Conservation (phyloP, 345 rosid species). For the Salix arbutifolia region DNA sequence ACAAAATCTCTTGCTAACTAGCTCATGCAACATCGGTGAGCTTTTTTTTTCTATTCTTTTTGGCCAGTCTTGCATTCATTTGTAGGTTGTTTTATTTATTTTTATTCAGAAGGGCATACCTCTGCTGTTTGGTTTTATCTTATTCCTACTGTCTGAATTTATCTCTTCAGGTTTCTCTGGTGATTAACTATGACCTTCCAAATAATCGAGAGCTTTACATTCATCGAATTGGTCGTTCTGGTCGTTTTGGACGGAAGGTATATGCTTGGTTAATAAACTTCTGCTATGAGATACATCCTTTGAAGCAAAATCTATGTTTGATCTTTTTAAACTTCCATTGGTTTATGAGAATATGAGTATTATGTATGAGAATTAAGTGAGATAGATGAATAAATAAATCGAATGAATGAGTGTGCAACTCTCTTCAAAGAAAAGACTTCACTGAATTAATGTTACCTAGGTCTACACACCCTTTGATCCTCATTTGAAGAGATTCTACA, state of each 20-base stretch:
- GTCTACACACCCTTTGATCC: not conserved
- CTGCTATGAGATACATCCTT: not conserved
- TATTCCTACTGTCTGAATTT: not conserved
- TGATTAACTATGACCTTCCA: constrained; percentile 93
- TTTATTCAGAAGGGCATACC: not conserved
- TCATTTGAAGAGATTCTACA: not conserved
- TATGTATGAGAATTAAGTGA: no score
- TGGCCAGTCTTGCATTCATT: not conserved
- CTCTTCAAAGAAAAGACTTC: not conserved
- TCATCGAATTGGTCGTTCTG: constrained; percentile 95
- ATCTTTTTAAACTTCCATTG: no score
- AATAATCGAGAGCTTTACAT: constrained; percentile 97
- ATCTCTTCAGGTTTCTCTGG: constrained; percentile 72
- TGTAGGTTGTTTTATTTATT: not conserved
- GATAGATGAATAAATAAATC: no score
- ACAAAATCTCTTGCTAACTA: not conserved
- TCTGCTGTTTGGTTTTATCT: not conserved
- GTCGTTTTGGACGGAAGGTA: constrained; percentile 99
- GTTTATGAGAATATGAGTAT: no score
- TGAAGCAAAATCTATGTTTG: no score
- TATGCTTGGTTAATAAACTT: not conserved
- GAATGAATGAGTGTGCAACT: no score
- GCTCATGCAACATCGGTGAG: not conserved
- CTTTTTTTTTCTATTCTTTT: not conserved
- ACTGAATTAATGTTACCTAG: not conserved